phyloP scores from a whole-genome alignment of 169 alveolate species.

The Eimeria necatrix region DNA sequence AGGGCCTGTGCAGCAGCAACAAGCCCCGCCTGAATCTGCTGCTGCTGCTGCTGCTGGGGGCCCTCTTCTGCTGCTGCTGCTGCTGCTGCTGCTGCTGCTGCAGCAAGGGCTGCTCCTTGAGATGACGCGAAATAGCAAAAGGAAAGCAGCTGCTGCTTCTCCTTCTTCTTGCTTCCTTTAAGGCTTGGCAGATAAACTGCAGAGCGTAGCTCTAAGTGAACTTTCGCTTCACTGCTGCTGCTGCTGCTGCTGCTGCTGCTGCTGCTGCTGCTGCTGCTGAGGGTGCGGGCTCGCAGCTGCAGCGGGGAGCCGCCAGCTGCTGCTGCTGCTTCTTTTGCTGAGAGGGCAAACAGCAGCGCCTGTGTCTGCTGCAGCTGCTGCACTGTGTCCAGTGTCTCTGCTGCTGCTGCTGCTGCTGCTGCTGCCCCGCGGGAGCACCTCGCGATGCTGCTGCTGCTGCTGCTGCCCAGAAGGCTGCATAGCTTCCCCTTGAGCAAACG shows the following conservation, averaged over 20 bases:
- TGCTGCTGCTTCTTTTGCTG: background rate
- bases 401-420: background rate
- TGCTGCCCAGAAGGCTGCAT: background rate
- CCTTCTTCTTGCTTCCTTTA: background rate
- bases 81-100: slow-evolving; percentile 43
- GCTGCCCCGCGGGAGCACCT: background rate
- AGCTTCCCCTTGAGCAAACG: background rate
- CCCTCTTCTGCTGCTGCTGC: background rate
- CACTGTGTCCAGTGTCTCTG: background rate
- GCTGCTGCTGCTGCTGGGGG: slow-evolving; percentile 27
- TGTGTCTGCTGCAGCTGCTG: slow-evolving; percentile 48
- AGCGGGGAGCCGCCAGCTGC: background rate
- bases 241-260: slow-evolving; percentile 45
- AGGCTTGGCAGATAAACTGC: background rate
- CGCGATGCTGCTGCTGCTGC: background rate
- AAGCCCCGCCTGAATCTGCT: background rate
- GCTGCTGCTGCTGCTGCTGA: slow-evolving; percentile 1
- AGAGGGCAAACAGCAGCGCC: background rate
- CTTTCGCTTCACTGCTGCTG: background rate
- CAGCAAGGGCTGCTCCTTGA: slow-evolving; percentile 1
- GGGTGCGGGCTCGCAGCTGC: background rate
- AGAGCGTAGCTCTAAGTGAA: background rate
- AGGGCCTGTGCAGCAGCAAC: slow-evolving; percentile 6
- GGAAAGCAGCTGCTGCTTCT: background rate
- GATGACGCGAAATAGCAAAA: background rate